Evolutionary conservation across 805 yeast species (phyloP).

Genomic region (Spathaspora hagerdaliae): DNA sequence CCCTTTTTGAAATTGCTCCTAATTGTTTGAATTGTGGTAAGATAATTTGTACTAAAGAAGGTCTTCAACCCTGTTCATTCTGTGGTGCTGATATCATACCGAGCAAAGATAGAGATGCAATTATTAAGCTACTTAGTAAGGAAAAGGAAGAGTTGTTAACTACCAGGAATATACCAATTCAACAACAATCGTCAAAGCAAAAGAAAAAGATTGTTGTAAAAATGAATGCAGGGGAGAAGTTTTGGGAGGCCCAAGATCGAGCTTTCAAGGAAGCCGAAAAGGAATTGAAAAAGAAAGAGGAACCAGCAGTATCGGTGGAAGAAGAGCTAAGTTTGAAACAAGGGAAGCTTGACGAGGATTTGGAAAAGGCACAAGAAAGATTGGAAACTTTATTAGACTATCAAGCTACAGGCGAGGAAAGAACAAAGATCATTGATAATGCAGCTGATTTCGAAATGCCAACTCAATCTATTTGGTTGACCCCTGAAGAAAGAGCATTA

Average conservation of each 20-base stretch:
- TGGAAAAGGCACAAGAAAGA: constrained; percentile 66
- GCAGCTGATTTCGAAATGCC: constrained; percentile 84
- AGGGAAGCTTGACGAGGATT: constrained; percentile 50
- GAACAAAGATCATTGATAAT: constrained; percentile 89
- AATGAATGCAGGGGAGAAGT: constrained; percentile 55
- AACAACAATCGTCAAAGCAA: constrained; percentile 5
- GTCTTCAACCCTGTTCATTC: constrained; percentile 82
- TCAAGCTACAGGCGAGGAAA: constrained; percentile 82
- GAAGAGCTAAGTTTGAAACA: constrained; percentile 37
- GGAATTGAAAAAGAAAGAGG: constrained; percentile 21
- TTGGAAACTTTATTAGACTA: constrained; percentile 70
- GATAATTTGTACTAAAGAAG: constrained; percentile 86
- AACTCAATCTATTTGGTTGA: constrained; percentile 65
- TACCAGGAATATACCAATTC: constrained; percentile 21
- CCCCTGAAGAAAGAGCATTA: constrained; percentile 80
- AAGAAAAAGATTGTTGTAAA: constrained; percentile 50
- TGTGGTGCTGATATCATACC: constrained; percentile 71
- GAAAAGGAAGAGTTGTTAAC: constrained; percentile 45
- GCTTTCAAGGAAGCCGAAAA: constrained; percentile 58
- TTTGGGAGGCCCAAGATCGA: constrained; percentile 65
- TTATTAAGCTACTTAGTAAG: constrained; percentile 46
- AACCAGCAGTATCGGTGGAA: constrained; percentile 10
- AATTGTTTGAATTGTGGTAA: constrained; percentile 94
- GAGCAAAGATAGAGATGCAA: constrained; percentile 55
- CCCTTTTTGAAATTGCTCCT: constrained; percentile 84